phyloP scores from a whole-genome alignment of 148 eudicot species.

The Oxyria digyna region DNA sequence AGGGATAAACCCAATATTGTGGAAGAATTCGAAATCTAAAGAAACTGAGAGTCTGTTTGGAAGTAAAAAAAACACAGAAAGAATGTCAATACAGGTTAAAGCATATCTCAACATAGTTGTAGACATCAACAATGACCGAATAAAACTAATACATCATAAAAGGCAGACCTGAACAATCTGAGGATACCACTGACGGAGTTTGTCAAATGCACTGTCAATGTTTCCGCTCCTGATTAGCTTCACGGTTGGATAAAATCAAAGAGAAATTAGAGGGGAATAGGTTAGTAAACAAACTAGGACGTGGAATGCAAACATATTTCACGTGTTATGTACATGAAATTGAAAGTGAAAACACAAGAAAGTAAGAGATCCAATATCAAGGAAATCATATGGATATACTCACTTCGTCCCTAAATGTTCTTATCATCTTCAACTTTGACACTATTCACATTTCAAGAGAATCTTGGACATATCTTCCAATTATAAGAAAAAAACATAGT shows the following conservation, averaged over 20 bases:
- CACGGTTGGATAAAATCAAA: constrained; percentile 12
- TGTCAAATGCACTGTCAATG: constrained; percentile 45
- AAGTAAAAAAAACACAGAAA: not conserved
- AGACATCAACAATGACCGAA: not conserved
- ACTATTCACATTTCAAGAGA: too few species aligned
- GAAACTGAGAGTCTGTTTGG: not conserved
- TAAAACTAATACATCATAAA: not conserved
- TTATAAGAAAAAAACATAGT: too few species aligned
- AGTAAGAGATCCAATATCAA: not conserved
- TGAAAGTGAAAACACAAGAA: not conserved
- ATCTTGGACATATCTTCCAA: too few species aligned
- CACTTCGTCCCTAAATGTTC: too few species aligned
- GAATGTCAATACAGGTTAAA: not conserved
- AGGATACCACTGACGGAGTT: constrained; percentile 52
- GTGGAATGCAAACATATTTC: not conserved
- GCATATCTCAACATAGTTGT: not conserved
- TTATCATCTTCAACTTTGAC: too few species aligned
- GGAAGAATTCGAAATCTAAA: not conserved
- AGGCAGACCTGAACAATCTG: constrained; percentile 45
- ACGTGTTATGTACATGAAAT: not conserved
- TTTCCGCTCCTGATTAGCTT: constrained; percentile 55
- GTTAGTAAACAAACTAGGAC: not conserved
- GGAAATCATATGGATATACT: not conserved
- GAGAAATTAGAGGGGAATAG: not conserved
- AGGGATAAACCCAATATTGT: not conserved